Evolutionary conservation across 2,329 filamentous ascomycete genomes (phyloP).

Genomic region (Hymenoscyphus infarciens): DNA sequence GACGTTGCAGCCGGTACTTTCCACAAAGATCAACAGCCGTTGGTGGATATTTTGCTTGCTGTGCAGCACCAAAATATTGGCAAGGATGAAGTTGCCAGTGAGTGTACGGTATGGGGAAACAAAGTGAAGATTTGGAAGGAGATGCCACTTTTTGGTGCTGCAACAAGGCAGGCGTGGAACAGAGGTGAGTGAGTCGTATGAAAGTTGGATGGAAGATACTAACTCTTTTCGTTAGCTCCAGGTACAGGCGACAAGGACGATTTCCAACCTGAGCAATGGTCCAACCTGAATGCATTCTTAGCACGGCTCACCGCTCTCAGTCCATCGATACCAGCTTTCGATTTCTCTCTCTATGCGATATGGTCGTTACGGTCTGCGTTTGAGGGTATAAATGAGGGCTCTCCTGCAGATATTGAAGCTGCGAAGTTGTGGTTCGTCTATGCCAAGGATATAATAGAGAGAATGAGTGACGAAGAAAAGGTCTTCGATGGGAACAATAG

Average conservation of each 20-base stretch:
- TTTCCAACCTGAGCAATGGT: slow-evolving; percentile 17
- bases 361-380: slow-evolving; percentile 34
- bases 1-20: slow-evolving; percentile 25
- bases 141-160: slow-evolving; percentile 32
- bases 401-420: slow-evolving; percentile 23
- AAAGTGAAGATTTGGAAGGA: slow-evolving; percentile 31
- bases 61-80: slow-evolving; percentile 18
- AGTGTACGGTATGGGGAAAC: slow-evolving; percentile 21
- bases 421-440: slow-evolving; percentile 28
- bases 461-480: slow-evolving; percentile 14
- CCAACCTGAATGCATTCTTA: slow-evolving; percentile 29
- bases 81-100: slow-evolving; percentile 17
- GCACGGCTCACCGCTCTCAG: slow-evolving; percentile 30
- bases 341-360: slow-evolving; percentile 32
- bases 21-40: slow-evolving; percentile 21
- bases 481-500: slow-evolving; percentile 17
- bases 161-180: slow-evolving; percentile 31
- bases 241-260: slow-evolving; percentile 14
- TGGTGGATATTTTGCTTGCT: slow-evolving; percentile 29
- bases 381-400: slow-evolving; percentile 22
- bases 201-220: not conserved
- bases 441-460: slow-evolving; percentile 20
- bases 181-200: slow-evolving; percentile 24
- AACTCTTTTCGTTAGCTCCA: slow-evolving; percentile 5
- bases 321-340: slow-evolving; percentile 17